Percentiles rank a stretch among this genome's conserved stretches.
Conservation (phyloP, 2,329 filamentous ascomycete species). For the Exophiala mesophila region DNA sequence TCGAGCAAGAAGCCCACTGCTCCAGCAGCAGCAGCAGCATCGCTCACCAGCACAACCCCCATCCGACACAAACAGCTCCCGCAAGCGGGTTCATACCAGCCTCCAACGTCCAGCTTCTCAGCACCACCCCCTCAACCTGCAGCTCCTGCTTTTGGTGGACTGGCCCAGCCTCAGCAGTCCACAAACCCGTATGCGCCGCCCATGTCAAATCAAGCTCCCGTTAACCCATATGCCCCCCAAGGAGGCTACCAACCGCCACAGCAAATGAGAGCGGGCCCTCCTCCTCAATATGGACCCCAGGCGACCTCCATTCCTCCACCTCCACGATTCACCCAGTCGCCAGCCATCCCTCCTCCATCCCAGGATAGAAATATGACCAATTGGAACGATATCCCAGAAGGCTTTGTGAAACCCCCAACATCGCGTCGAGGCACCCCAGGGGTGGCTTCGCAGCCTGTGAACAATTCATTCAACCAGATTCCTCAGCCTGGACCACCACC, state of each 20-base stretch:
- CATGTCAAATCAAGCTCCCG: conserved; percentile 25
- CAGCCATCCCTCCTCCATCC: conserved; percentile 60
- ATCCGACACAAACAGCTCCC: conserved; percentile 42
- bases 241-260: conserved; percentile 55
- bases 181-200: conserved; percentile 33
- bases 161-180: conserved; percentile 10
- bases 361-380: conserved; percentile 67
- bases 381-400: conserved; percentile 94
- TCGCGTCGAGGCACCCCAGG: conserved; percentile 71
- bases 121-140: conserved; percentile 23
- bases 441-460: conserved; percentile 55
- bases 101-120: conserved; percentile 31
- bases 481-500: conserved; percentile 53
- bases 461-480: conserved; percentile 59
- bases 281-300: conserved; percentile 38
- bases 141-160: conserved; percentile 8
- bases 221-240: conserved; percentile 34
- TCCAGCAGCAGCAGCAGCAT: conserved; percentile 33
- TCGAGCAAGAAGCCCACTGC: conserved; percentile 62
- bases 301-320: conserved; percentile 52
- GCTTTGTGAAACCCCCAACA: conserved; percentile 65
- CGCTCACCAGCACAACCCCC: conserved; percentile 39
- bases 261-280: conserved; percentile 39
- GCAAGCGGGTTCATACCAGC: conserved; percentile 36
- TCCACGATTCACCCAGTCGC: conserved; percentile 63